A percentile compares a stretch with the other conserved stretches of the same genome.
Conservation (phyloP, 2,329 filamentous ascomycete genomes). For the Sporothrix euskadiensis region DNA sequence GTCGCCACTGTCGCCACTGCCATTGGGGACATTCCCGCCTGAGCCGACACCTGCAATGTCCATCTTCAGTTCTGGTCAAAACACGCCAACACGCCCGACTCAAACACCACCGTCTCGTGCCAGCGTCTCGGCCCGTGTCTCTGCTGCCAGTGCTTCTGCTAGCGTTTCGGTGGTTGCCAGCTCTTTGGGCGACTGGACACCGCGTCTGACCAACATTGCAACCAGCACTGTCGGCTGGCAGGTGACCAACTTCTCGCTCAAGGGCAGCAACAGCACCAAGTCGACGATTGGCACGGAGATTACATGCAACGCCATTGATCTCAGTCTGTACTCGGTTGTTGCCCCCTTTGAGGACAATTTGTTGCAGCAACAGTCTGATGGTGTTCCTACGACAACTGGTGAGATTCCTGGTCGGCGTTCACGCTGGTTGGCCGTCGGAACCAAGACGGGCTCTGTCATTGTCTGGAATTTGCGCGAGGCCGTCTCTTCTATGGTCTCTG, state of each 20-base stretch:
- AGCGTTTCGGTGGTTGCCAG: background rate
- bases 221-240: conserved; percentile 65
- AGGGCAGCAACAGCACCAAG: conserved; percentile 49
- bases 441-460: conserved; percentile 71
- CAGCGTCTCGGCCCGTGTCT: background rate
- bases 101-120: background rate
- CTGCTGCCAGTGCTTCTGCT: background rate
- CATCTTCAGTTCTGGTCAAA: conserved; percentile 15
- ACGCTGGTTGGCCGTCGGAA: conserved; percentile 79
- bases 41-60: background rate
- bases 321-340: conserved; percentile 69
- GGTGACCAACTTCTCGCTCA: conserved; percentile 61
- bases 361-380: conserved; percentile 53
- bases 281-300: conserved; percentile 53
- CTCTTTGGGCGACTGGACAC: background rate
- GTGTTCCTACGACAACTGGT: conserved; percentile 49
- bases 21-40: background rate
- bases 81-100: background rate
- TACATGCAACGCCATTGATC: conserved; percentile 70
- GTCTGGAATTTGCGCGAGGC: conserved; percentile 82
- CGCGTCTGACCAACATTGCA: conserved; percentile 32
- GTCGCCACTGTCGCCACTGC: background rate
- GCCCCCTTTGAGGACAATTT: conserved; percentile 75
- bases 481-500: conserved; percentile 34
- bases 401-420: conserved; percentile 84